Conservation (phyloP, 129 eudicot genomes). For the Ambrosia trifida region DNA sequence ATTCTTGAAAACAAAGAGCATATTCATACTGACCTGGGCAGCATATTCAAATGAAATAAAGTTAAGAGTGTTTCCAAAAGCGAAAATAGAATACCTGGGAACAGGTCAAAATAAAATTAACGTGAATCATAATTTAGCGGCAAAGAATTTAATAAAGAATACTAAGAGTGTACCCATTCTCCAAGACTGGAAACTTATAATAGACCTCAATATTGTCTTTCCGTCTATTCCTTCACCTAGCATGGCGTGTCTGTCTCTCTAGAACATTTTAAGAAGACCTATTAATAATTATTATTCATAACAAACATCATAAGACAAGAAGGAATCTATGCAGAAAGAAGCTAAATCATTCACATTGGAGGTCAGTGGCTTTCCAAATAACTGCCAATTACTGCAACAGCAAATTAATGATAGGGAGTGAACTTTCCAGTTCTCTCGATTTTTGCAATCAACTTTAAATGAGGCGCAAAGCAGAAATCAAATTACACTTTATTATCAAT, state of each 20-base stretch:
- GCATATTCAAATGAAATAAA: constrained; percentile 96
- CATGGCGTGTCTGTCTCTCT: constrained; percentile 77
- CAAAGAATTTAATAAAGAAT: not conserved
- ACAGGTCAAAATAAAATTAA: not conserved
- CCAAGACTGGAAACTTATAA: constrained; percentile 92
- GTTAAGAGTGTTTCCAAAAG: constrained; percentile 91
- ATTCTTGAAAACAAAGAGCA: not conserved
- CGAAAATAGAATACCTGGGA: constrained; percentile 81
- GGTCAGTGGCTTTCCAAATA: not conserved
- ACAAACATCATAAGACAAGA: not conserved
- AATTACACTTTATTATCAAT: not conserved
- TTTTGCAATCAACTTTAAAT: not conserved
- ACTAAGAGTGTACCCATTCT: constrained; percentile 61
- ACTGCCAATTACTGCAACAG: not conserved
- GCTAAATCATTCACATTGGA: not conserved
- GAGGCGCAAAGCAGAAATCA: not conserved
- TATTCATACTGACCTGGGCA: constrained; percentile 78
- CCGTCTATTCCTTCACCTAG: constrained; percentile 64
- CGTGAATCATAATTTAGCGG: constrained; percentile 9
- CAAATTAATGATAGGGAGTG: no score
- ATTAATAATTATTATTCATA: constrained; percentile 9
- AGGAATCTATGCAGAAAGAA: not conserved
- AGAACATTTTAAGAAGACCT: constrained; percentile 27
- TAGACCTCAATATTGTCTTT: constrained; percentile 68
- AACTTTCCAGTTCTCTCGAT: no score